Conservation (phyloP, 495 filamentous ascomycete genomes). For the Xanthoparmelia taractica region DNA sequence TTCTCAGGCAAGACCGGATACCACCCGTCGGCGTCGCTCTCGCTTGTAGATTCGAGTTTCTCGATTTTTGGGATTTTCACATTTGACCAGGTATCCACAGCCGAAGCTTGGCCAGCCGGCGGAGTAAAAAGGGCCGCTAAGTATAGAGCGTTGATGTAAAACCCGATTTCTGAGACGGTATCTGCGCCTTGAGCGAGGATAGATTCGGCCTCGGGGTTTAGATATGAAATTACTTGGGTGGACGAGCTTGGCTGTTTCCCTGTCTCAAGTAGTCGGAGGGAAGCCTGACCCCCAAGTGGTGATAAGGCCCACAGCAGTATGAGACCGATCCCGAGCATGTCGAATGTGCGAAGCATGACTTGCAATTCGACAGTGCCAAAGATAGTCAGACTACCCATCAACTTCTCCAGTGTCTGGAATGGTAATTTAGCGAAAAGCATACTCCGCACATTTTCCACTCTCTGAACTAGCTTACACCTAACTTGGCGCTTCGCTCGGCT, state of each 20-base stretch:
- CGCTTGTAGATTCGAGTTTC: not conserved
- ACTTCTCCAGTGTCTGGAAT: not conserved
- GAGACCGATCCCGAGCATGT: not conserved
- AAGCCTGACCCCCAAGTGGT: not conserved
- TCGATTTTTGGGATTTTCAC: not conserved
- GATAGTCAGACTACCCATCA: conserved; percentile 1
- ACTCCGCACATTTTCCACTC: not conserved
- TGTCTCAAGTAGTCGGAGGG: not conserved
- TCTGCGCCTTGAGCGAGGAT: not conserved
- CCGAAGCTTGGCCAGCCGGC: not conserved
- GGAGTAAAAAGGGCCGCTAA: not conserved
- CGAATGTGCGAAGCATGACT: not conserved
- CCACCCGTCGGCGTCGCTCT: conserved; percentile 1
- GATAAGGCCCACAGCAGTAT: not conserved
- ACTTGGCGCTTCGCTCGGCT: conserved; percentile 6
- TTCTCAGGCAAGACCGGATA: not conserved
- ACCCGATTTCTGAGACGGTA: too few species aligned
- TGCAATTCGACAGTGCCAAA: not conserved
- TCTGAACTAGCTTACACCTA: not conserved
- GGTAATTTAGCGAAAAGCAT: not conserved
- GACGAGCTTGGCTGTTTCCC: not conserved
- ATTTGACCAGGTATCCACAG: not conserved
- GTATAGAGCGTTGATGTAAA: not conserved
- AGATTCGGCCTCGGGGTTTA: not conserved
- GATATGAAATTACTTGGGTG: not conserved